Evolutionary conservation across 768 basidiomycete species (phyloP).

Genomic region (Boletus sp.): DNA sequence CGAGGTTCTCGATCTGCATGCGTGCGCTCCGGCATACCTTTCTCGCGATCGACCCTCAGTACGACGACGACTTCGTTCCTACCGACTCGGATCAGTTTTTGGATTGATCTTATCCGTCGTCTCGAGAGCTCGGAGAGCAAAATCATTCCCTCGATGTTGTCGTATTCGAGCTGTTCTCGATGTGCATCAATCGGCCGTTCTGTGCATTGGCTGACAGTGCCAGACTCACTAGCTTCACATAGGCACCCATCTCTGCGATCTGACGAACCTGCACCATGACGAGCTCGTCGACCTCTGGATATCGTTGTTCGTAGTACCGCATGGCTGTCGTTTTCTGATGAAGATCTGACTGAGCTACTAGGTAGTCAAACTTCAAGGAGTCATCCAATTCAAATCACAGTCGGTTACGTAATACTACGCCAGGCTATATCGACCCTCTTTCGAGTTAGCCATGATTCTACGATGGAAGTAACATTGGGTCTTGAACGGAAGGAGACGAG

Average conservation of each 20-base stretch:
- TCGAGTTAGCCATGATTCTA: too few relatives aligned
- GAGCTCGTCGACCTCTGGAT: conserved; percentile 95
- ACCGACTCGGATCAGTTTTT: conserved; percentile 96
- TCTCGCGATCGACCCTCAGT: conserved; percentile 97
- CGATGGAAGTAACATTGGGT: conserved; percentile 75
- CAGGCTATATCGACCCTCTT: too few relatives aligned
- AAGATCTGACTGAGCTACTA: background rate
- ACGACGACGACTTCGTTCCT: conserved; percentile 99
- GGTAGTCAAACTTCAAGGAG: background rate
- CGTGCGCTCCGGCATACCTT: conserved; percentile 54
- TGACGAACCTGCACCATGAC: conserved; percentile 99
- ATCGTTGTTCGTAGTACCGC: conserved; percentile 92
- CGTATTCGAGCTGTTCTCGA: conserved; percentile 82
- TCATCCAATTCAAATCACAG: background rate
- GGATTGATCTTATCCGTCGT: conserved; percentile 94
- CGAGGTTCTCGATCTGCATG: background rate
- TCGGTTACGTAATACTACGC: conserved; percentile 10
- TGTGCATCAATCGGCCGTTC: background rate
- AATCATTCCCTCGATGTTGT: conserved; percentile 99
- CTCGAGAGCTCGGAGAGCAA: conserved; percentile 96
- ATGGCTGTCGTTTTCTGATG: conserved; percentile 36
- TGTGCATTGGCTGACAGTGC: background rate
- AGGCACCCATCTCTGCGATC: conserved; percentile 99
- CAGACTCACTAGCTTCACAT: conserved; percentile 89
- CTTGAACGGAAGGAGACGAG: conserved; percentile 40